A percentile compares a stretch with the other conserved stretches of the same genome.
These are phyloP conservation scores for Lachancea waltii DNA, from an alignment of 805 yeast species.

Conservation along the genomic window DNA sequence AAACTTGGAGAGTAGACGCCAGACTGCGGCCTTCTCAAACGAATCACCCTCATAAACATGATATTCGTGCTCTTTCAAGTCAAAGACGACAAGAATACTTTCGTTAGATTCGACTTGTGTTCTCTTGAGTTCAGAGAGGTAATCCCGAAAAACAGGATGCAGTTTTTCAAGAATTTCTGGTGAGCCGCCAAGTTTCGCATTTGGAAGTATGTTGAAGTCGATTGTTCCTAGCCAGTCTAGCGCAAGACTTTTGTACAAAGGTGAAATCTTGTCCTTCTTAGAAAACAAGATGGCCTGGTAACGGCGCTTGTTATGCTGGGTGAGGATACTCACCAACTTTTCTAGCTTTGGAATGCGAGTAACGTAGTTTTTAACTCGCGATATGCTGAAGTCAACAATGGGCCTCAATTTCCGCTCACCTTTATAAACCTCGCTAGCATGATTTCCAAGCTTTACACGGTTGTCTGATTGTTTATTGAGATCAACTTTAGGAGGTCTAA, in stretches of 20 bases:
- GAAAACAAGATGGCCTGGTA: conserved; percentile 49
- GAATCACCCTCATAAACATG: conserved; percentile 16
- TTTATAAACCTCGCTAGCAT: conserved; percentile 49
- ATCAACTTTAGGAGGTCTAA: conserved; percentile 68
- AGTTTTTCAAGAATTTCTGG: conserved; percentile 7
- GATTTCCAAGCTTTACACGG: conserved; percentile 19
- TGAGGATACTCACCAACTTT: conserved; percentile 27
- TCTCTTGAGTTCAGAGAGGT: conserved; percentile 13
- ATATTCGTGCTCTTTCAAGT: conserved; percentile 15
- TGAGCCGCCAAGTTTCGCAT: conserved; percentile 20
- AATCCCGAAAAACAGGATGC: conserved; percentile 21
- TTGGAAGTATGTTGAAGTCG: conserved; percentile 41
- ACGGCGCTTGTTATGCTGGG: conserved; percentile 14
- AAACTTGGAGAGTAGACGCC: conserved; percentile 19
- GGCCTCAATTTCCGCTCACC: conserved; percentile 56
- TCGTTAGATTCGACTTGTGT: conserved; percentile 14
- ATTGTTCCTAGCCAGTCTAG: conserved; percentile 54
- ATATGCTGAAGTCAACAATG: conserved; percentile 47
- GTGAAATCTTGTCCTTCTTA: conserved; percentile 41
- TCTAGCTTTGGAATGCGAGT: conserved; percentile 39
- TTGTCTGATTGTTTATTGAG: conserved; percentile 20
- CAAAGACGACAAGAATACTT: conserved; percentile 21
- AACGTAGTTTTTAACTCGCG: conserved; percentile 61
- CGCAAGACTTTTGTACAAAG: conserved; percentile 59
- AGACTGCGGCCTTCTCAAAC: conserved; percentile 21